Conservation (phyloP, 1,284 basidiomycete genomes). For the Porodaedalea pini region DNA sequence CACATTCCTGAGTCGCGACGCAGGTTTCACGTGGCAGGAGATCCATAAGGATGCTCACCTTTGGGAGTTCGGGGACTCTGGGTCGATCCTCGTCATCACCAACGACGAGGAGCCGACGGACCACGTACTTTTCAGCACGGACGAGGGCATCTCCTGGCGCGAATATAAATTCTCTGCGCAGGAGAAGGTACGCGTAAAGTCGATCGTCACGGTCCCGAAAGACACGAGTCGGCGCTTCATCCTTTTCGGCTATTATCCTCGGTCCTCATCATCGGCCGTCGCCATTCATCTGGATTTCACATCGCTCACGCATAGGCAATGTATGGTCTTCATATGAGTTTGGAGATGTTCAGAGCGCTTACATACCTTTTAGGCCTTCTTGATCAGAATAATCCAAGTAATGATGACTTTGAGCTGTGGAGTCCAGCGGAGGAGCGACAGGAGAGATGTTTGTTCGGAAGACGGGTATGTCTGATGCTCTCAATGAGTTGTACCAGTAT, state of each 20-base stretch:
- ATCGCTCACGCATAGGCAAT: conserved; percentile 68
- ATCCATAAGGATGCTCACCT: conserved; percentile 97
- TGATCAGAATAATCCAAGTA: conserved; percentile 62
- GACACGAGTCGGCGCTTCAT: conserved; percentile 93
- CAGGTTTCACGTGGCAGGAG: conserved; percentile 97
- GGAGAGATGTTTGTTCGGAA: conserved; percentile 82
- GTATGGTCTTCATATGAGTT: conserved; percentile 42
- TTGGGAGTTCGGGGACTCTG: conserved; percentile 98
- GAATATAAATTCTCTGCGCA: conserved; percentile 76
- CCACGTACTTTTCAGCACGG: conserved; percentile 81
- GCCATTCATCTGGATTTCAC: conserved; percentile 91
- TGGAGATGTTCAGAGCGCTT: conserved; percentile 15
- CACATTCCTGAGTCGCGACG: conserved; percentile 95
- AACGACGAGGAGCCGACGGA: conserved; percentile 95
- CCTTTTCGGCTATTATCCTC: conserved; percentile 67
- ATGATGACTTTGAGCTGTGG: conserved; percentile 95
- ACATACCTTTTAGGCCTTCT: conserved; percentile 53
- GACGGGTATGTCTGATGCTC: conserved; percentile 51
- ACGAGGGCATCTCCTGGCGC: conserved; percentile 86
- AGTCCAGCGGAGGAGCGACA: conserved; percentile 81
- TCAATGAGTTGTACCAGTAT: neutral
- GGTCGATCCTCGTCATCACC: conserved; percentile 87
- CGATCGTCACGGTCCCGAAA: conserved; percentile 85
- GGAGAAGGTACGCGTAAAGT: conserved; percentile 70
- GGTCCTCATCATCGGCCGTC: conserved; percentile 49